Evolutionary conservation across 192 early-diverging fungal species (phyloP).

Genomic region (Coemansia sp.): DNA sequence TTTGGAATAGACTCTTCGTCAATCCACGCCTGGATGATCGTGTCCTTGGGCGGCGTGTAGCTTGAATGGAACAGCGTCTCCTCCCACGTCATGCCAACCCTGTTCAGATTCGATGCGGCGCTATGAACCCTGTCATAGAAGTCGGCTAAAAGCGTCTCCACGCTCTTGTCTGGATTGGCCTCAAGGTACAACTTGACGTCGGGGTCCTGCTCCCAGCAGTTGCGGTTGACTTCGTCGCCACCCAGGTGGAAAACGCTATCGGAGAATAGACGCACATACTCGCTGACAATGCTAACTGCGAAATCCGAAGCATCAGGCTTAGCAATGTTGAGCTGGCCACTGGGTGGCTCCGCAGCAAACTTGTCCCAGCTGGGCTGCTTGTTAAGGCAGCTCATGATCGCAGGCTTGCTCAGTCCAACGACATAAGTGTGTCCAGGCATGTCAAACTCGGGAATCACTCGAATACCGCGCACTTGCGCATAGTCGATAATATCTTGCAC

Average conservation of each 20-base stretch:
- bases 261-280: constrained; percentile 64
- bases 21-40: constrained; percentile 71
- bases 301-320: constrained; percentile 63
- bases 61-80: constrained; percentile 64
- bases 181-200: constrained; percentile 45
- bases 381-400: constrained; percentile 60
- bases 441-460: constrained; percentile 91
- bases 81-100: constrained; percentile 77
- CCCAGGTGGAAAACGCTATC: constrained; percentile 77
- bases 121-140: constrained; percentile 59
- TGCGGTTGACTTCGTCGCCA: constrained; percentile 70
- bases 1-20: constrained; percentile 58
- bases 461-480: constrained; percentile 70
- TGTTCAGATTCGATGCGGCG: constrained; percentile 49
- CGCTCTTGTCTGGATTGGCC: constrained; percentile 29
- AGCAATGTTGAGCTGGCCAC: constrained; percentile 78
- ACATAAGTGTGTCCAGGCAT: constrained; percentile 76
- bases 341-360: constrained; percentile 72
- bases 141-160: constrained; percentile 40
- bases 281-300: constrained; percentile 62
- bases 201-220: constrained; percentile 64
- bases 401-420: constrained; percentile 55
- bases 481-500: constrained; percentile 71
- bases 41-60: constrained; percentile 60
- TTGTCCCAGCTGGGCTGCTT: constrained; percentile 61